Evolutionary conservation across 306 rosid genomes (phyloP).

Genomic region (Cucumis sativus): Cucumber_9930_V3 NC_026657.2:23279501-23280000

Average conservation of each 20-base stretch:
- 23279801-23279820: slow-evolving; percentile 7
- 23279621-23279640: not conserved
- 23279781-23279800: not conserved
- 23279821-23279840: not conserved
- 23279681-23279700: not conserved
- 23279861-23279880: not conserved
- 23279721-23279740: not conserved
- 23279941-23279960: not conserved
- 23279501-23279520: not conserved
- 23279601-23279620: not conserved
- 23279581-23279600: not conserved
- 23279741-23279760: not conserved
- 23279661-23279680: not conserved
- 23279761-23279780: not conserved
- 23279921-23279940: slow-evolving; percentile 15
- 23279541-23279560: not conserved
- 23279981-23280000: not conserved
- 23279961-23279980: not conserved
- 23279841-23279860: not conserved
- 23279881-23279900: not conserved
- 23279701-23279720: not conserved
- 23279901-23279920: not conserved
- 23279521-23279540: not conserved
- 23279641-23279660: not conserved
- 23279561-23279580: not conserved